phyloP scores from a whole-genome alignment of 2,329 filamentous ascomycete species.

The Basipetospora chlamydospora region DNA sequence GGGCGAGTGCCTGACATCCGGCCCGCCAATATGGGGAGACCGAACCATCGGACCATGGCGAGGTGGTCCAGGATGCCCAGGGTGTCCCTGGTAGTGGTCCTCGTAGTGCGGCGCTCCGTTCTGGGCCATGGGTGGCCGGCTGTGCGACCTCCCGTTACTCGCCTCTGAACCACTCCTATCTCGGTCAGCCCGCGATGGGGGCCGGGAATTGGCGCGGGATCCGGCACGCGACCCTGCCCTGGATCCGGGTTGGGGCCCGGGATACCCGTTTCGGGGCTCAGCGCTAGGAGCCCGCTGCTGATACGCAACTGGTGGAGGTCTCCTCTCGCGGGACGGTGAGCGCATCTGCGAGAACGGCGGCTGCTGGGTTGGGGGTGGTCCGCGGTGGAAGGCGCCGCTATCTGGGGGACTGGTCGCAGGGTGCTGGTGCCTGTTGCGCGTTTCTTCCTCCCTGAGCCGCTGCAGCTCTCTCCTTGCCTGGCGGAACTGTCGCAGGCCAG shows the following conservation, averaged over 20 bases:
- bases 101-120: conserved; percentile 23
- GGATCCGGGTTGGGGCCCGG: conserved; percentile 9
- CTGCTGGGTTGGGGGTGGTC: conserved; percentile 3
- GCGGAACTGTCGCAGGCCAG: conserved; percentile 40
- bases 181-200: conserved; percentile 24
- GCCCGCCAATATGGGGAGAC: conserved; percentile 32
- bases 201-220: conserved; percentile 13
- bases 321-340: conserved; percentile 28
- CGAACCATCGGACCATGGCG: conserved; percentile 21
- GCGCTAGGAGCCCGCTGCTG: conserved; percentile 25
- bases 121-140: conserved; percentile 20
- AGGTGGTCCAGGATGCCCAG: conserved; percentile 11
- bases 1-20: conserved; percentile 31
- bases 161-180: conserved; percentile 42
- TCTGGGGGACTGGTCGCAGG: conserved; percentile 7
- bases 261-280: conserved; percentile 20
- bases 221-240: conserved; percentile 13
- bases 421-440: conserved; percentile 25
- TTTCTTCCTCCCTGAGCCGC: conserved; percentile 38
- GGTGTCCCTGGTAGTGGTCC: conserved; percentile 19
- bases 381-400: too few species aligned
- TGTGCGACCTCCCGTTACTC: conserved; percentile 27
- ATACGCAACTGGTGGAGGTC: conserved; percentile 29
- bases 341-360: conserved; percentile 11
- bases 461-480: conserved; percentile 44